These are phyloP conservation scores for Amorphotheca resinae DNA, from an alignment of 495 filamentous ascomycete species.

Conservation along the genomic window DNA sequence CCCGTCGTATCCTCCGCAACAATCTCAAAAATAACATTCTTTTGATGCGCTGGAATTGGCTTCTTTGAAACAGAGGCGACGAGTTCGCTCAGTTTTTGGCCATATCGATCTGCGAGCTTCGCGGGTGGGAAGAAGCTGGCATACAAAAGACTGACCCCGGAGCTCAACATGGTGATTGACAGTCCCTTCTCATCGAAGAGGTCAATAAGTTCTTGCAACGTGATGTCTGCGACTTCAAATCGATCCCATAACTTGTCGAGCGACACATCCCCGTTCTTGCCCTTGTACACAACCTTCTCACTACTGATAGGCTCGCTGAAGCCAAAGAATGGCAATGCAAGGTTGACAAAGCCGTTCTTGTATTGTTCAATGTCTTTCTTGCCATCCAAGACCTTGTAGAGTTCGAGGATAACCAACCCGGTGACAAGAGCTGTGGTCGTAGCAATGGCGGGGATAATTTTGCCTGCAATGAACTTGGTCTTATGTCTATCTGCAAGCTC, in stretches of 20 bases:
- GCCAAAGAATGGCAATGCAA: conserved; percentile 92
- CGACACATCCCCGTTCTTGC: conserved; percentile 60
- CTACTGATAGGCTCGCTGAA: conserved; percentile 94
- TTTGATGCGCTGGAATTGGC: conserved; percentile 78
- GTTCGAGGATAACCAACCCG: conserved; percentile 80
- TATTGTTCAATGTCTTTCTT: conserved; percentile 92
- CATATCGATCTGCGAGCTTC: conserved; percentile 66
- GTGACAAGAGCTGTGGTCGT: conserved; percentile 95
- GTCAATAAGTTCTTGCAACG: conserved; percentile 69
- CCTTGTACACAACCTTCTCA: conserved; percentile 78
- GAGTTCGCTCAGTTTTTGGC: conserved; percentile 62
- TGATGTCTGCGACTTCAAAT: conserved; percentile 82
- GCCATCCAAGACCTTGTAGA: conserved; percentile 94
- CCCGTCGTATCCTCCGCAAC: conserved; percentile 81
- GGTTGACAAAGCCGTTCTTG: conserved; percentile 98
- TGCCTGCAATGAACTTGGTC: conserved; percentile 99
- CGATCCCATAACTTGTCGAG: conserved; percentile 98
- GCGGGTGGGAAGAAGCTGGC: conserved; percentile 83
- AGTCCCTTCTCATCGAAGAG: conserved; percentile 71
- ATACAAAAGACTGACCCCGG: conserved; percentile 91
- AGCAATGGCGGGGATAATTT: conserved; percentile 98
- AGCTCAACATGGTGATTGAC: conserved; percentile 84
- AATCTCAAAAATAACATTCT: conserved; percentile 92
- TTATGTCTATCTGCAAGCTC: conserved; percentile 82
- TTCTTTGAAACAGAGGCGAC: conserved; percentile 87